phyloP scores from a whole-genome alignment of 768 basidiomycete species.

The Harrya chromipes region DNA sequence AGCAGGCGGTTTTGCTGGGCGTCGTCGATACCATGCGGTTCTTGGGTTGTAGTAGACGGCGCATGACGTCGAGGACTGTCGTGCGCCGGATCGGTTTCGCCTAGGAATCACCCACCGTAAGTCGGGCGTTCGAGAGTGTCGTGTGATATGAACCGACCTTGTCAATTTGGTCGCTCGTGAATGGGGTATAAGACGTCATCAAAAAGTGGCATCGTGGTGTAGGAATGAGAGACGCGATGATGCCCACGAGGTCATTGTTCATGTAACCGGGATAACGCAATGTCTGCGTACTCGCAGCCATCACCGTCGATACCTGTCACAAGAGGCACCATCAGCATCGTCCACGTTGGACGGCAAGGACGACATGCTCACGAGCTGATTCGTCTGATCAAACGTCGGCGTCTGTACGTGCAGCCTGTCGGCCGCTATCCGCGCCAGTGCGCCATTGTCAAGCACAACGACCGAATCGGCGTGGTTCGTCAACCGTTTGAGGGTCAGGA shows the following conservation, averaged over 20 bases:
- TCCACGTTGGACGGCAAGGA: background rate
- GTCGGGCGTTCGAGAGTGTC: background rate
- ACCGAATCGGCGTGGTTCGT: constrained; percentile 97
- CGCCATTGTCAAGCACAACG: constrained; percentile 96
- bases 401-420: constrained; percentile 88
- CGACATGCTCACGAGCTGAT: constrained; percentile 65
- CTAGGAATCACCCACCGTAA: constrained; percentile 37
- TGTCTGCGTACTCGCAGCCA: constrained; percentile 95
- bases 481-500: constrained; percentile 89
- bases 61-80: constrained; percentile 98
- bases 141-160: constrained; percentile 55
- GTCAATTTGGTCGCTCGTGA: constrained; percentile 95
- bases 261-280: constrained; percentile 96
- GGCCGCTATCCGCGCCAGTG: constrained; percentile 86
- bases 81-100: constrained; percentile 95
- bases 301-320: constrained; percentile 87
- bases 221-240: constrained; percentile 94
- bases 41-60: constrained; percentile 94
- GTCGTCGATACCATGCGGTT: constrained; percentile 96
- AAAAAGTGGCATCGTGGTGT: constrained; percentile 97
- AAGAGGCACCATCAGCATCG: background rate
- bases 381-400: constrained; percentile 87
- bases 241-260: constrained; percentile 97
- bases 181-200: constrained; percentile 98
- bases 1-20: constrained; percentile 90